A percentile compares a stretch with the other conserved stretches of the same genome.
phyloP scores from a whole-genome alignment of 176 grass and related monocot species.

The Oryza brachyantha region DNA sequence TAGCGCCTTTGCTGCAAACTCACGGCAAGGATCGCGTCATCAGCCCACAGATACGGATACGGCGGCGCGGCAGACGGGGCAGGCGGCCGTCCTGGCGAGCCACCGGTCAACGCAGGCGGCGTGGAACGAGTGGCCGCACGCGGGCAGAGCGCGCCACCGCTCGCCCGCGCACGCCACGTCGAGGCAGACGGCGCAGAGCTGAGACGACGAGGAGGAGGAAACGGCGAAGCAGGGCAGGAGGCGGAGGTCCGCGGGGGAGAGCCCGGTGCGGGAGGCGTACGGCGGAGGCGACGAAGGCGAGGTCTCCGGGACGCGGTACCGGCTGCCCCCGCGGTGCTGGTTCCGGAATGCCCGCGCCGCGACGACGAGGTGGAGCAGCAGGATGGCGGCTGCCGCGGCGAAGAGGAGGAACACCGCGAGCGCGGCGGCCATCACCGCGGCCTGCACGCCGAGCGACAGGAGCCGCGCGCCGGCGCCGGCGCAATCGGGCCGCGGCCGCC shows the following conservation, averaged over 20 bases:
- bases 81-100: conserved; percentile 56
- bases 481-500: background rate
- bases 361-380: conserved; percentile 65
- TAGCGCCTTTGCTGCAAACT: background rate
- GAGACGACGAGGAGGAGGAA: background rate
- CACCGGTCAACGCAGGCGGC: conserved; percentile 76
- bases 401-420: conserved; percentile 77
- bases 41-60: conserved; percentile 29
- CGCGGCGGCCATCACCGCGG: conserved; percentile 59
- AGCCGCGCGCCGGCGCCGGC: conserved; percentile 44
- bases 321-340: conserved; percentile 2
- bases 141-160: conserved; percentile 60
- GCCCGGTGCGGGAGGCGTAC: conserved; percentile 20
- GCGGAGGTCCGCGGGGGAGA: conserved; percentile 42
- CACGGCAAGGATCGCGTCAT: background rate
- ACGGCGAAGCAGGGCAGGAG: conserved; percentile 38
- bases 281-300: background rate
- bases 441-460: conserved; percentile 51
- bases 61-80: conserved; percentile 73
- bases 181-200: conserved; percentile 59
- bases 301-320: conserved; percentile 1
- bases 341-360: conserved; percentile 57
- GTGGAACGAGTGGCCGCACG: conserved; percentile 73
- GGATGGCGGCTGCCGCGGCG: conserved; percentile 53
- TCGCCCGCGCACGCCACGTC: conserved; percentile 49